Evolutionary conservation across 139 green algal species (phyloP), one percentile per base, ranked within the genome.

Genomic region (Astrephomene gubernaculifera): DNA sequence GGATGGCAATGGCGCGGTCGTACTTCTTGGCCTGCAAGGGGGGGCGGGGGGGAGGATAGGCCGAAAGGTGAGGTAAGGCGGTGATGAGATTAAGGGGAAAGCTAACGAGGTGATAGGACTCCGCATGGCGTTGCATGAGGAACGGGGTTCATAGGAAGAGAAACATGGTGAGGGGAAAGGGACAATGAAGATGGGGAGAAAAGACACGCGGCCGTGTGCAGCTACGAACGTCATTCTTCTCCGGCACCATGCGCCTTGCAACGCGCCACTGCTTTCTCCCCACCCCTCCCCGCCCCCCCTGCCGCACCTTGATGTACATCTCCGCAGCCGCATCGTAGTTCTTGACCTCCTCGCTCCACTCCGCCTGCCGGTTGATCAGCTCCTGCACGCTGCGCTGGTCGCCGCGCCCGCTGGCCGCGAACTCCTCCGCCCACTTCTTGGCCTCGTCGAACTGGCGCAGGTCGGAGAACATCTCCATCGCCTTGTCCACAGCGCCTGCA

Each of bases 391-490:
- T 86, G 83, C 33, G 67, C 53, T 79, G 89, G 67, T 92, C 88
- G 35, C 87, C 83, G 27, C 81, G 73, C 57, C 78, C 78, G 22
- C 71, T 91, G 71, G 83, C 76, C 4, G 90, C 89, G 71, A 89
- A 94, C 85, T 95, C 87, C 86, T 96, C 91, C 35, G 94, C 93
- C 93, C 91, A 96, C 64, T 93, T 89, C 84, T 95, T 94, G 41
- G 94, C 95, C 81, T 96, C 92, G 53, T 96, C 93, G 89, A 96
- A 97, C 90, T 95, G 91, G 17, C 94, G 91, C 85, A 98, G 87
- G 90, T 96, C 95, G 36, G 67, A 90, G 88, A 96, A 97, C 93
- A 98, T 96, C 86, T 95, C 92, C 86, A 98, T 92, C 0, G 92
- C 93, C 74, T 90, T 81, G 49, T 97, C 90, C 57, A 93, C 72